Conservation (phyloP, 176 grass and related monocot species). For the Juncus effusus region DNA sequence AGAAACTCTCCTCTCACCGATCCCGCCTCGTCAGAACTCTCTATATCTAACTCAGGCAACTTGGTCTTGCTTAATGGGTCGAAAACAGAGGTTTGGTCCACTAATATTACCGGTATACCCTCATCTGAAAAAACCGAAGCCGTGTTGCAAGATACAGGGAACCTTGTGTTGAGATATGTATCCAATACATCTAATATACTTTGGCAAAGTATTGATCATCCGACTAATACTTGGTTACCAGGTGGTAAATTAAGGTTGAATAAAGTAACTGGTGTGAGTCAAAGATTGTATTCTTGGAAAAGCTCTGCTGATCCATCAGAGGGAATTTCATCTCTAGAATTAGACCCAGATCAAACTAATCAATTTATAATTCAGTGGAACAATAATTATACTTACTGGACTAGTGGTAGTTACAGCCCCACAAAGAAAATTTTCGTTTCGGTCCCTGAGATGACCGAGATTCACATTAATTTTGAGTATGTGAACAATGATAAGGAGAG, state of each 20-base stretch:
- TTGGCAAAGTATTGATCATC: constrained; percentile 79
- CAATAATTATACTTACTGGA: constrained; percentile 38
- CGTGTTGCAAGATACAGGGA: constrained; percentile 48
- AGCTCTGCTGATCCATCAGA: constrained; percentile 44
- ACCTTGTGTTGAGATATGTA: constrained; percentile 43
- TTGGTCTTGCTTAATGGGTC: constrained; percentile 30
- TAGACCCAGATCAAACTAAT: constrained; percentile 23
- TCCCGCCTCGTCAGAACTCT: constrained; percentile 32
- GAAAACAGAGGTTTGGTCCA: constrained; percentile 33
- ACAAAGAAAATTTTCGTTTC: constrained; percentile 29
- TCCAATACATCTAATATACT: neutral
- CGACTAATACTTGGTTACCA: constrained; percentile 61
- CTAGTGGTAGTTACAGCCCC: constrained; percentile 44
- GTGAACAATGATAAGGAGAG: constrained; percentile 38
- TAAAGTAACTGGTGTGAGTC: constrained; percentile 25
- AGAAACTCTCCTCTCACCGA: constrained; percentile 37
- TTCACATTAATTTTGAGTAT: constrained; percentile 42
- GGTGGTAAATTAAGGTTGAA: constrained; percentile 51
- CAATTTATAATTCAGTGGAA: constrained; percentile 33
- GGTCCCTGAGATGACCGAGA: constrained; percentile 61
- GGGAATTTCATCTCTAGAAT: constrained; percentile 45
- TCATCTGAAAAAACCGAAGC: constrained; percentile 32
- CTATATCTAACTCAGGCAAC: constrained; percentile 37
- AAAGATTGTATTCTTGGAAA: constrained; percentile 49
- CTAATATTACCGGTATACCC: constrained; percentile 34